Percentiles rank a stretch among this genome's conserved stretches.
phyloP scores from a whole-genome alignment of 2,329 filamentous ascomycete genomes.

The Pyricularia pennisetigena region DNA sequence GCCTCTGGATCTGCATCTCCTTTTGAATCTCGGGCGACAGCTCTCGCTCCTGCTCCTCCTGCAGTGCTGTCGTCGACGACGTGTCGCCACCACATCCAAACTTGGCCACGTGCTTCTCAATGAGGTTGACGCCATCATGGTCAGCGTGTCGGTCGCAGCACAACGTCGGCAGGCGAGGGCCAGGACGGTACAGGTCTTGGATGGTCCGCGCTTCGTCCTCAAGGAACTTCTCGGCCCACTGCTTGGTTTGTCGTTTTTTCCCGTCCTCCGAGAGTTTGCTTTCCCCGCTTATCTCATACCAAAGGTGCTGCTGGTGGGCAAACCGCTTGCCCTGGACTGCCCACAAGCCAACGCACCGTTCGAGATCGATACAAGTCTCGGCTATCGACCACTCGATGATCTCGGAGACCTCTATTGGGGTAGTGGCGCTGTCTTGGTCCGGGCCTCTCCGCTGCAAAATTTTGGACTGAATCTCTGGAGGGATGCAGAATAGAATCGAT shows the following conservation, averaged over 20 bases:
- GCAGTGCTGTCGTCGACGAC: constrained; percentile 10
- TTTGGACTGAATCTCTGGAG: constrained; percentile 46
- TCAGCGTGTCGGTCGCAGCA: not conserved
- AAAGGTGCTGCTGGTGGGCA: constrained; percentile 28
- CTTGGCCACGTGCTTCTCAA: constrained; percentile 4
- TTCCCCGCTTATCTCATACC: constrained; percentile 12
- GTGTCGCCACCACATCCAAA: constrained; percentile 1
- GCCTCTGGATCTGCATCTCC: constrained; percentile 44
- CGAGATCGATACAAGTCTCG: constrained; percentile 33
- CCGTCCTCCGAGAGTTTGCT: constrained; percentile 8
- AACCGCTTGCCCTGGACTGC: constrained; percentile 46
- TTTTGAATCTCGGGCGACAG: constrained; percentile 53
- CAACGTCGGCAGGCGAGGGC: not conserved
- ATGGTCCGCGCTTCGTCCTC: constrained; percentile 46
- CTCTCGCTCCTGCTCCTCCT: constrained; percentile 63
- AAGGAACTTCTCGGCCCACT: constrained; percentile 19
- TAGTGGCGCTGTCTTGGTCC: constrained; percentile 17
- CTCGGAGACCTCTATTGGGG: constrained; percentile 39
- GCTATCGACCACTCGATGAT: constrained; percentile 50
- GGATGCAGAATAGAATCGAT: constrained; percentile 50
- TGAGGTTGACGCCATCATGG: not conserved
- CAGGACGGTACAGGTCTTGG: constrained; percentile 39
- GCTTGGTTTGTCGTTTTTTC: constrained; percentile 19
- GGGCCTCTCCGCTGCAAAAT: constrained; percentile 27
- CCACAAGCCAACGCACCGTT: constrained; percentile 47